Evolutionary conservation across 768 basidiomycete genomes (phyloP).

Genomic region (Strobilomyces confusus): DNA sequence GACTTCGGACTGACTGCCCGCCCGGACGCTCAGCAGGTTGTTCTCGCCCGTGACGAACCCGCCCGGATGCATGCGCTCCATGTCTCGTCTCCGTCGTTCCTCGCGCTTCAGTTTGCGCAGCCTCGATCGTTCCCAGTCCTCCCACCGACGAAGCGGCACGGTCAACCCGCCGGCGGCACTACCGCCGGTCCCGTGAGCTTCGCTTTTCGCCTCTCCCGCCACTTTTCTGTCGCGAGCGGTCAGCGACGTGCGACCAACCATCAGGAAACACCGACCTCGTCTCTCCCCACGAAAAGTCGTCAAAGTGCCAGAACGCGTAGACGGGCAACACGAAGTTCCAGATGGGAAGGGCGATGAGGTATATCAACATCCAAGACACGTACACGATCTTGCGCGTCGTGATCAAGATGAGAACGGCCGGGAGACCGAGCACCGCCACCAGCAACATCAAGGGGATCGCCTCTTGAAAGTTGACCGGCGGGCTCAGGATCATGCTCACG

Average conservation of each 20-base stretch:
- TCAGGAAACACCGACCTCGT: constrained; percentile 62
- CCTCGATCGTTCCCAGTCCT: constrained; percentile 97
- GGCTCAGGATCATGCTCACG: constrained; percentile 71
- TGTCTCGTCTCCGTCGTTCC: constrained; percentile 72
- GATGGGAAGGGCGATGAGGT: constrained; percentile 86
- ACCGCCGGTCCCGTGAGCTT: constrained; percentile 70
- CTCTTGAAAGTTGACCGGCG: constrained; percentile 83
- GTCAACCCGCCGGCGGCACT: constrained; percentile 48
- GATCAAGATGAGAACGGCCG: constrained; percentile 87
- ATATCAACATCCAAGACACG: constrained; percentile 97
- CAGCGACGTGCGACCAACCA: constrained; percentile 3
- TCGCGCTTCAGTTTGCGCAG: constrained; percentile 88
- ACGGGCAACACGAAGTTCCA: constrained; percentile 96
- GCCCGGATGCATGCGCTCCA: constrained; percentile 72
- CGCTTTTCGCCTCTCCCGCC: constrained; percentile 80
- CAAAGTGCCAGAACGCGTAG: constrained; percentile 99
- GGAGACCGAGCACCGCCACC: constrained; percentile 87
- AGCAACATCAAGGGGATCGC: constrained; percentile 93
- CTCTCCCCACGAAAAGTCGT: constrained; percentile 99
- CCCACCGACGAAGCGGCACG: constrained; percentile 96
- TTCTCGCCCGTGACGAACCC: constrained; percentile 63
- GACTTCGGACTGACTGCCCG: constrained; percentile 67
- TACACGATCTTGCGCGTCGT: constrained; percentile 95
- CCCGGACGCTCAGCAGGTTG: constrained; percentile 55
- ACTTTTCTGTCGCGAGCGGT: constrained; percentile 65